Evolutionary conservation across 2,329 filamentous ascomycete species (phyloP), one percentile per base, ranked within the genome.

Genomic region (Aspergillus tubingensis): DNA sequence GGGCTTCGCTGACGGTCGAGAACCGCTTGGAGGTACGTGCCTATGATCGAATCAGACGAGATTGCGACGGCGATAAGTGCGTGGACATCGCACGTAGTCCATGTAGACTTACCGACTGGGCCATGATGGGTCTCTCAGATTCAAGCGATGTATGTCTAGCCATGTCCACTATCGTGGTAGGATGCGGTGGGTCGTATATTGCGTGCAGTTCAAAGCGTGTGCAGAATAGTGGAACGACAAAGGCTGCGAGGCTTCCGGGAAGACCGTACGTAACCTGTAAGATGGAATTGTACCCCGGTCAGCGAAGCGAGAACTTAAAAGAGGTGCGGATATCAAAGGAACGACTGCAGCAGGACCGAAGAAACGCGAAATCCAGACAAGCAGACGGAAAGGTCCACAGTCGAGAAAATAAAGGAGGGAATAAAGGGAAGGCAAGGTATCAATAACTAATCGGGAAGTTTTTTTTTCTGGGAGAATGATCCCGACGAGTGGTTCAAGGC

Each of bases 71-170:
- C 19, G n/a, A 49, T 6, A 36, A 36, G 19, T n/a, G 2, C 13
- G 49, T 15, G 32, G 15, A 27, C 8, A 30, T 30, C 8, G 27
- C 23, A 30, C 17, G 25, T 10, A 32, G 5, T 25, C 25, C 47
- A 19, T 15, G 25, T 27, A 54, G 54, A 63, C 72, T 63, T 79
- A 85, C 83, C 61, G 80, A 82, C 49, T 80, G 79, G 48, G 81
- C 77, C 81, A 85, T 83, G 62, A 85, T 85, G 53, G 83, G 83
- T 57, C 83, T 76, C 67, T 82, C 80, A 41, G 83, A 85, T 56
- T 85, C 83, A 11, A 84, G 72, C 56, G 82, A 85, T 32, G 70
- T 67, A 52, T 76, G 76, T 63, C 76, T 74, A 55, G 75, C 70
- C 75, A 78, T 77, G 32, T 58, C 58, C 39, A 56, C 19, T 19